These are phyloP conservation scores for Oryza punctata DNA, from an alignment of 176 grass and related monocot genomes.

Conservation along the genomic window DNA sequence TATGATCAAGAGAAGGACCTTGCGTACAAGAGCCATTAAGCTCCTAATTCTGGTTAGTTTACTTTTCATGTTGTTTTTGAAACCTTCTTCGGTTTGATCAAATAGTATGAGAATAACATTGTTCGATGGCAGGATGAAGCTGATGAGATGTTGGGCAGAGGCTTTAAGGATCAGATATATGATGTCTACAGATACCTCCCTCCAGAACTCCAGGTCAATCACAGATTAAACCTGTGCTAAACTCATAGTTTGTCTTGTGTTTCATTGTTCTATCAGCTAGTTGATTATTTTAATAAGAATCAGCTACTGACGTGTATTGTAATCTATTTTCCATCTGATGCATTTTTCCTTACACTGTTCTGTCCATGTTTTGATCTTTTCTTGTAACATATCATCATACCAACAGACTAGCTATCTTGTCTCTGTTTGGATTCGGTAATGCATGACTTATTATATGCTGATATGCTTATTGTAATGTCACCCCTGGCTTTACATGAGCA, in stretches of 20 bases:
- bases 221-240: background rate
- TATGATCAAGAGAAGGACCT: constrained; percentile 86
- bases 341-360: background rate
- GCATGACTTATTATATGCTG: background rate
- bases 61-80: background rate
- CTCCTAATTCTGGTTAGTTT: constrained; percentile 75
- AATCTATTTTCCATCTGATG: background rate
- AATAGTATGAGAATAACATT: background rate
- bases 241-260: background rate
- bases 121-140: constrained; percentile 70
- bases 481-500: background rate
- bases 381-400: background rate
- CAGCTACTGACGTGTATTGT: background rate
- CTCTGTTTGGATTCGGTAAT: background rate
- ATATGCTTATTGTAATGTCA: background rate
- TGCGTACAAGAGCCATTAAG: constrained; percentile 86
- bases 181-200: constrained; percentile 90
- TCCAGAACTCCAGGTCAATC: constrained; percentile 73
- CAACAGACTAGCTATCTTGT: background rate
- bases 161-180: constrained; percentile 97
- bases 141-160: constrained; percentile 94
- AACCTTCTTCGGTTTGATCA: background rate
- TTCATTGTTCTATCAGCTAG: constrained; percentile 2
- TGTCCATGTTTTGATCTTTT: background rate
- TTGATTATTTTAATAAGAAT: background rate